phyloP scores from a whole-genome alignment of 805 yeast species.

The Candida maesae region DNA sequence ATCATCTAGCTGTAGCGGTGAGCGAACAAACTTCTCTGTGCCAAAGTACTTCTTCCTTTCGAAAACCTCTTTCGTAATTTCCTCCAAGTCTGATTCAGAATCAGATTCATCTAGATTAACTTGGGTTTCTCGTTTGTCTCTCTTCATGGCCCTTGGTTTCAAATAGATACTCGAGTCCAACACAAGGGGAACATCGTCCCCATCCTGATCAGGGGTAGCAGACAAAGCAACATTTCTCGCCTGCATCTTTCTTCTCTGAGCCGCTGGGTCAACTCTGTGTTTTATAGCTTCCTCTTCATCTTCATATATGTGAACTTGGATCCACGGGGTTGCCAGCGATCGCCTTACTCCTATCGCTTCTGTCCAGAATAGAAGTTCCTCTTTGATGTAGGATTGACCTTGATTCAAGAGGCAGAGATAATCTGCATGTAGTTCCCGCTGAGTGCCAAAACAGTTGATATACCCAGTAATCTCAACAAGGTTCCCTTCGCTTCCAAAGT shows the following conservation, averaged over 20 bases:
- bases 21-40: neutral
- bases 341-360: slow-evolving; percentile 25
- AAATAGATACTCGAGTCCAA: slow-evolving; percentile 24
- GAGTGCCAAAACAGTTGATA: slow-evolving; percentile 8
- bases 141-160: slow-evolving; percentile 8
- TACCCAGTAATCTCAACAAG: slow-evolving; percentile 30
- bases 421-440: slow-evolving; percentile 31
- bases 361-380: slow-evolving; percentile 38
- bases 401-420: slow-evolving; percentile 23
- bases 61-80: slow-evolving; percentile 11
- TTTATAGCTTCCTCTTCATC: slow-evolving; percentile 1
- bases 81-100: slow-evolving; percentile 11
- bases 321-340: slow-evolving; percentile 34
- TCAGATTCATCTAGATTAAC: slow-evolving; percentile 16
- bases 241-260: slow-evolving; percentile 8
- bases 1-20: slow-evolving; percentile 1
- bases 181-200: slow-evolving; percentile 10
- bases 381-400: slow-evolving; percentile 22
- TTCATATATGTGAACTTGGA: slow-evolving; percentile 19
- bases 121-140: slow-evolving; percentile 7
- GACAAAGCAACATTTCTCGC: slow-evolving; percentile 3
- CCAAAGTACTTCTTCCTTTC: slow-evolving; percentile 1
- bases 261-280: slow-evolving; percentile 3
- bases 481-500: slow-evolving; percentile 23
- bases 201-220: neutral